Base-by-base conservation (phyloP, 805 yeast genomes). In the Zygoascus bituminiphila region DNA sequence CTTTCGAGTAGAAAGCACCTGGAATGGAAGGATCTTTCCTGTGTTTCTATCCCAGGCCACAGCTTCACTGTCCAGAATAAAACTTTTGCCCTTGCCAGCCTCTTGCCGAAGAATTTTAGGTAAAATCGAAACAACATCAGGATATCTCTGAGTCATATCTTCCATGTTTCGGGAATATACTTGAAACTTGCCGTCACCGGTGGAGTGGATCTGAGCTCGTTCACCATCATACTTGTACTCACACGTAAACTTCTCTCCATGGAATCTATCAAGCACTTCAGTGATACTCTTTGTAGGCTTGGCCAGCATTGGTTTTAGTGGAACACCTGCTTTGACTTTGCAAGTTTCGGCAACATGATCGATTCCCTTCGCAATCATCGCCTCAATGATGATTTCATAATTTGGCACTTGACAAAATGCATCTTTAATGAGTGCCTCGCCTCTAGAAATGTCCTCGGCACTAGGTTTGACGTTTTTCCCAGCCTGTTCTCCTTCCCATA, bases 151-250 rank as follows among this genome's bases (percentile, higher is more conserved):
- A 0, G 96, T 83, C 98, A 93, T 93, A 64, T 93, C 91, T 68
- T 93, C 98, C 45, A 95, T 87, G 65, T 91, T 93, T 66, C 98
- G 77, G 2, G 97, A 89, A 64, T 87, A 93, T 10, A 93, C 83
- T 48, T 77, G 73, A 57, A 88, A 81, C 9, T 74, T 66, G 7
- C 70, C 69, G 1, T 93, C 91, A 0, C 73, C 65, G 12, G 86
- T 64, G 8, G 25, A 21, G 65, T 93, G 98, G 9, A 93, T 82
- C 63, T 93, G 98, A 0, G 98, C 98, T 58, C 98, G 77, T 67
- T 93, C 98, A 41, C 98, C 98, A 63, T 93, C 98, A 60, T 93
- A 93, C 61, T 93, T 93, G 68, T 89, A 93, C 63, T 93, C 98
- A 64, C 97, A 91, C 0, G 97, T 89, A 61, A 93, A 93, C 50